Percentiles rank a stretch among this genome's conserved stretches.
phyloP scores from a whole-genome alignment of 345 rosid species.

The Atalantia buxifolia region DNA sequence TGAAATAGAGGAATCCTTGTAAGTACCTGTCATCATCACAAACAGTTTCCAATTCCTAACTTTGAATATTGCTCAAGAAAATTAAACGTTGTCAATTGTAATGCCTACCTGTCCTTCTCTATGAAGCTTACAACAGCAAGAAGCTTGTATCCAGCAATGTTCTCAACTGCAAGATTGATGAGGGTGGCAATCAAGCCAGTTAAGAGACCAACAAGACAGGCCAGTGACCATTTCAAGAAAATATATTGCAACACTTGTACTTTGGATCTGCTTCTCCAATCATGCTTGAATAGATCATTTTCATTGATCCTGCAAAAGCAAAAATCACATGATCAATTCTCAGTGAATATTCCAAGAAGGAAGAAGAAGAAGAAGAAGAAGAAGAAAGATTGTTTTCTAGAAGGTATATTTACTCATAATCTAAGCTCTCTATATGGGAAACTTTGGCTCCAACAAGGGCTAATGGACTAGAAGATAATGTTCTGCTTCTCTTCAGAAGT shows the following conservation, averaged over 20 bases:
- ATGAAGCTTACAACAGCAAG: conserved; percentile 63
- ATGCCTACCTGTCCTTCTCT: conserved; percentile 64
- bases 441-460: conserved; percentile 89
- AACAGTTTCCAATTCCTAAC: background rate
- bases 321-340: background rate
- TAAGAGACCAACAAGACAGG: conserved; percentile 75
- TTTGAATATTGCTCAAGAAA: background rate
- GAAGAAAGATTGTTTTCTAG: background rate
- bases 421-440: conserved; percentile 83
- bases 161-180: conserved; percentile 85
- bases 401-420: conserved; percentile 61
- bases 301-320: conserved; percentile 69
- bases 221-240: conserved; percentile 76
- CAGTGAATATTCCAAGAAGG: background rate
- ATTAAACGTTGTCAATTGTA: background rate
- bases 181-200: conserved; percentile 83
- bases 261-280: conserved; percentile 91
- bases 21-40: conserved; percentile 50
- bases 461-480: conserved; percentile 70
- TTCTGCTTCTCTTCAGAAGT: conserved; percentile 68
- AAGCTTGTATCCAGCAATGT: conserved; percentile 92
- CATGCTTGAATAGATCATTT: conserved; percentile 90
- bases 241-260: conserved; percentile 78
- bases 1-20: conserved; percentile 47
- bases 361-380: background rate